Evolutionary conservation across 1,284 basidiomycete species (phyloP), one percentile per base, ranked within the genome.

Genomic region (Ustilago crameri): DNA sequence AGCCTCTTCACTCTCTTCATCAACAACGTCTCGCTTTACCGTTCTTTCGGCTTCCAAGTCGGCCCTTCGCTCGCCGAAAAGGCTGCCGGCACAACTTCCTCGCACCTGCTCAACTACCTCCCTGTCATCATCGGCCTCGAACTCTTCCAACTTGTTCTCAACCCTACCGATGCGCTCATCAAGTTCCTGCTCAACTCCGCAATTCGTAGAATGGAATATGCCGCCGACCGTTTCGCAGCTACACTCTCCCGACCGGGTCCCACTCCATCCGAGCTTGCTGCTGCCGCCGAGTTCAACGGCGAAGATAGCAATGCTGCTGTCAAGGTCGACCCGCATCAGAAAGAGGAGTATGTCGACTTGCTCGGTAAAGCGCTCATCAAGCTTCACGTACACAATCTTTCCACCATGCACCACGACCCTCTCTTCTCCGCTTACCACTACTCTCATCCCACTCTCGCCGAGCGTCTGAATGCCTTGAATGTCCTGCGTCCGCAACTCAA

Each of bases 1-100:
- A 89, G 90, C 7, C 86, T 93, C 68, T 97, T 97, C 88, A 91
- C 92, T 9, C 90, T 95, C 2, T 97, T 97, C 87, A 88, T 96
- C 73, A 89, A 90, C 74, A 93, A 95, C 32, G 58, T 60, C 26
- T 78, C 91, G 42, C 87, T 98, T 62, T 89, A 95, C 55, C 85
- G 88, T 23, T 89, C 93, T 0, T 98, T 98, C 84, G 93, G 91
- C 80, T 97, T 97, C 86, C 53, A 69, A 12, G 56, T 75, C 26
- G 71, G 59, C 0, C 62, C 64, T 5, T 71, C 61, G 7, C 56
- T 66, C 0, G n/a, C 68, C 20, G 60, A 68, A 38, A 74, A 74
- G 48, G 62, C 42, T 5, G 30, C 60, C 1, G 66, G 59, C 9
- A 55, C 59, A 1, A 34, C 50, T 9, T 34, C 63, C 3, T 54